Percentiles rank a stretch among this genome's conserved stretches.
These are phyloP conservation scores for Alternaria alternata DNA, from an alignment of 2,329 filamentous ascomycete genomes.

Conservation along the genomic window DNA sequence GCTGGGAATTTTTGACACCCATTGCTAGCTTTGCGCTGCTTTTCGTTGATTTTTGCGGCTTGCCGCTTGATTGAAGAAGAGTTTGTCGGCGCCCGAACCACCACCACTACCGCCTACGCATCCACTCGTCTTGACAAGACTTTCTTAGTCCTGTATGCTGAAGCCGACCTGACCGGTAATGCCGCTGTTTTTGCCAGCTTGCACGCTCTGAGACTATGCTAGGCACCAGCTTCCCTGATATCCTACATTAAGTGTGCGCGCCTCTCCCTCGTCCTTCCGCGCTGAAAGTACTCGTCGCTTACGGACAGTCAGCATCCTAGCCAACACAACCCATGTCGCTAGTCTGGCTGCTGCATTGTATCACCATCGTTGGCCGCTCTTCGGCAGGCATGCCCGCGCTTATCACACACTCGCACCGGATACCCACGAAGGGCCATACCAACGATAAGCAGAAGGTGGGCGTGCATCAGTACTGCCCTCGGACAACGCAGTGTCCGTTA, in stretches of 20 bases:
- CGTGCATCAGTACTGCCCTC: not conserved
- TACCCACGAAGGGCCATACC: not conserved
- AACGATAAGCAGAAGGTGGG: not conserved
- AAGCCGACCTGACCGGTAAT: not conserved
- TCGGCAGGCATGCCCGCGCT: not conserved
- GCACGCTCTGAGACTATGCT: not conserved
- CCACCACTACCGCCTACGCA: not conserved
- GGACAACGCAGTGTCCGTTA: not conserved
- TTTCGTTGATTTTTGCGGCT: conserved; percentile 44
- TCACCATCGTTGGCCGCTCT: not conserved
- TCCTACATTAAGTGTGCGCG: not conserved
- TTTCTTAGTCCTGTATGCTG: not conserved
- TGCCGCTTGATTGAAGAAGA: conserved; percentile 43
- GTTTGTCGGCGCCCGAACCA: not conserved
- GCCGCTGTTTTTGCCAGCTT: not conserved
- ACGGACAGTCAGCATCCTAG: not conserved
- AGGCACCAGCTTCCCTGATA: not conserved
- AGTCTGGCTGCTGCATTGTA: not conserved
- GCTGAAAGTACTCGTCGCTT: not conserved
- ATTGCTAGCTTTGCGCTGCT: conserved; percentile 33
- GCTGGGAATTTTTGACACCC: conserved; percentile 80
- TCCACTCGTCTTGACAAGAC: not conserved
- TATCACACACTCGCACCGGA: not conserved
- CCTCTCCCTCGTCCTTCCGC: not conserved
- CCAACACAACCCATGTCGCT: not conserved